phyloP scores from a whole-genome alignment of 257 asterid genomes.

The Capsicum chinense region DNA sequence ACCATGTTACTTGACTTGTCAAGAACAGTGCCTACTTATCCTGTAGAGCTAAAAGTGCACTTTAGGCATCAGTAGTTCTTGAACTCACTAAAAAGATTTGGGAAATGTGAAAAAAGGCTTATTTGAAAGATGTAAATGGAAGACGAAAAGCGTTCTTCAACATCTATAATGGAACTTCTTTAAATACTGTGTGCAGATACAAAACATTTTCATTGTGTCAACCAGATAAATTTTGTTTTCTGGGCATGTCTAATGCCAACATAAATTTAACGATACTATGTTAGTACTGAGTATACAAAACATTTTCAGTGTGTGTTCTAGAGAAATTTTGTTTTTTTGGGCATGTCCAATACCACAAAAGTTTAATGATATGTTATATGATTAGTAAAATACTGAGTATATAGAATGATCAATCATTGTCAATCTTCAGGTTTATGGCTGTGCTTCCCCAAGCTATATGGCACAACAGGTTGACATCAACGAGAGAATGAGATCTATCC shows the following conservation, averaged over 20 bases:
- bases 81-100: background rate
- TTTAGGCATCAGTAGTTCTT: background rate
- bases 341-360: background rate
- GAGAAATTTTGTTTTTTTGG: background rate
- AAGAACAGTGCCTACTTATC: background rate
- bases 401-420: background rate
- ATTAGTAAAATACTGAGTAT: background rate
- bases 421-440: slow-evolving; percentile 58
- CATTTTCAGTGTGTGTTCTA: background rate
- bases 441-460: slow-evolving; percentile 87
- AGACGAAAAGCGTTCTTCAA: background rate
- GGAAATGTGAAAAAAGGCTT: too few species aligned
- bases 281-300: background rate
- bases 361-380: background rate
- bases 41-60: background rate
- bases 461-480: slow-evolving; percentile 77
- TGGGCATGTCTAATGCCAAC: background rate
- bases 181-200: background rate
- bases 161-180: background rate
- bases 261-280: background rate
- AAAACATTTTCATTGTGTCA: background rate
- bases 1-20: background rate
- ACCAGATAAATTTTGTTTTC: background rate
- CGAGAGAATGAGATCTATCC: slow-evolving; percentile 84
- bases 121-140: too few species aligned